Evolutionary conservation across 1,284 basidiomycete genomes (phyloP).

Genomic region (Fomitopsis pinicola): DNA sequence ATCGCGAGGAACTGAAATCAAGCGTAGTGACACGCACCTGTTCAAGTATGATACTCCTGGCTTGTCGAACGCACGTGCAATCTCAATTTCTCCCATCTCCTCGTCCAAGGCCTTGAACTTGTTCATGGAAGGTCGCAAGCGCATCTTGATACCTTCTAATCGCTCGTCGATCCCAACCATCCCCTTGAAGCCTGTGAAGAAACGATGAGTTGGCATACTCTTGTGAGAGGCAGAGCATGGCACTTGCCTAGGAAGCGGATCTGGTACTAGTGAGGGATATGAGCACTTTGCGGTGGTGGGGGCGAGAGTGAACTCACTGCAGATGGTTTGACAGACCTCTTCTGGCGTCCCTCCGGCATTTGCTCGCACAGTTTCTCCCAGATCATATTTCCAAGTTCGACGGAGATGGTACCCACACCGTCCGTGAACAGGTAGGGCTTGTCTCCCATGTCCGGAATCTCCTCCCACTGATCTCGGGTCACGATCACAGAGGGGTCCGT

Average conservation of each 20-base stretch:
- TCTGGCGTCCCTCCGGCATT: slow-evolving; percentile 26
- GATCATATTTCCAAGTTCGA: slow-evolving; percentile 50
- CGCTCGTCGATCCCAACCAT: slow-evolving; percentile 59
- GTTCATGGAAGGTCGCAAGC: slow-evolving; percentile 64
- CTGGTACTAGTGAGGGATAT: slow-evolving; percentile 46
- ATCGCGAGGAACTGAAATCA: background rate
- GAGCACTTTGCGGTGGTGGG: background rate
- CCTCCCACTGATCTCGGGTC: slow-evolving; percentile 50
- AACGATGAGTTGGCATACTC: background rate
- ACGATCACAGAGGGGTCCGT: slow-evolving; percentile 70
- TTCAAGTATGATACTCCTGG: slow-evolving; percentile 62
- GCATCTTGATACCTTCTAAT: slow-evolving; percentile 55
- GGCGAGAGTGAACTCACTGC: slow-evolving; percentile 41
- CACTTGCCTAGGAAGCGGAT: slow-evolving; percentile 63
- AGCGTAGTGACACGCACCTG: slow-evolving; percentile 35
- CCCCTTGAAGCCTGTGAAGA: slow-evolving; percentile 52
- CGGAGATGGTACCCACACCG: slow-evolving; percentile 74
- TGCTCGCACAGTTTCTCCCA: slow-evolving; percentile 48
- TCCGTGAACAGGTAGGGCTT: slow-evolving; percentile 59
- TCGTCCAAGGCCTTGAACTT: slow-evolving; percentile 56
- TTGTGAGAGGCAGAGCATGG: background rate
- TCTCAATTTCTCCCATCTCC: slow-evolving; percentile 59
- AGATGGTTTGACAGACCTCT: slow-evolving; percentile 42
- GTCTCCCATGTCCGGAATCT: slow-evolving; percentile 47
- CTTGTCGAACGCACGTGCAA: slow-evolving; percentile 55